These are phyloP conservation scores for Cercospora zeae-maydis DNA, from an alignment of 2,329 filamentous ascomycete species.

Conservation along the genomic window DNA sequence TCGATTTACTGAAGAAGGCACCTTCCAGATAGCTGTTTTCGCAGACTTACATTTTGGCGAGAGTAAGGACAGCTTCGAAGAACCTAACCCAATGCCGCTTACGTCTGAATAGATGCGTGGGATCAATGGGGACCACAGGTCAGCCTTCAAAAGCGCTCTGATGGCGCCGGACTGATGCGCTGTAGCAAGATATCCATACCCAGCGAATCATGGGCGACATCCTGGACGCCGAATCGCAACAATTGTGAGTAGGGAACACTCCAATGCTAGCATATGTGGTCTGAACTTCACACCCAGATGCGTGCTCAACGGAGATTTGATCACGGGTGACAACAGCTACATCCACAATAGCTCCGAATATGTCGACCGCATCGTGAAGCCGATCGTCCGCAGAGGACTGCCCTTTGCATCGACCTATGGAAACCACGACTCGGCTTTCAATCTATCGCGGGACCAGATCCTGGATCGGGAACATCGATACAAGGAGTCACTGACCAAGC, in stretches of 20 bases:
- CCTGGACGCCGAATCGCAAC: constrained; percentile 54
- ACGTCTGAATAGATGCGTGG: constrained; percentile 32
- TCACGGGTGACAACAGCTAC: constrained; percentile 63
- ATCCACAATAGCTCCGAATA: constrained; percentile 55
- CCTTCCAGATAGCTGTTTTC: constrained; percentile 57
- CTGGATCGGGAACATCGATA: constrained; percentile 42
- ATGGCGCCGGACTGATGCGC: constrained; percentile 29
- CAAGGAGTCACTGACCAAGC: constrained; percentile 41
- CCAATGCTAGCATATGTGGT: background rate
- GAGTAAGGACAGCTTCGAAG: constrained; percentile 36
- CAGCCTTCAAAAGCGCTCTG: background rate
- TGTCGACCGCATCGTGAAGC: constrained; percentile 57
- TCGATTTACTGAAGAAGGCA: constrained; percentile 34
- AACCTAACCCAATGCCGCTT: constrained; percentile 33
- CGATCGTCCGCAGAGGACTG: constrained; percentile 54
- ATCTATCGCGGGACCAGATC: constrained; percentile 50
- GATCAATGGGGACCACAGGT: constrained; percentile 38
- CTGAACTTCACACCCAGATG: background rate
- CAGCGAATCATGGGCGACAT: constrained; percentile 56
- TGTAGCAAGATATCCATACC: constrained; percentile 54
- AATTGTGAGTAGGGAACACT: constrained; percentile 54
- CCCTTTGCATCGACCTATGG: constrained; percentile 68
- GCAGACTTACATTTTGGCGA: constrained; percentile 71
- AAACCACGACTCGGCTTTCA: constrained; percentile 64
- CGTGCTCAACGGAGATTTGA: constrained; percentile 55